These are phyloP conservation scores for Aureoboletus auriporus DNA, from an alignment of 768 basidiomycete species.

Conservation along the genomic window DNA sequence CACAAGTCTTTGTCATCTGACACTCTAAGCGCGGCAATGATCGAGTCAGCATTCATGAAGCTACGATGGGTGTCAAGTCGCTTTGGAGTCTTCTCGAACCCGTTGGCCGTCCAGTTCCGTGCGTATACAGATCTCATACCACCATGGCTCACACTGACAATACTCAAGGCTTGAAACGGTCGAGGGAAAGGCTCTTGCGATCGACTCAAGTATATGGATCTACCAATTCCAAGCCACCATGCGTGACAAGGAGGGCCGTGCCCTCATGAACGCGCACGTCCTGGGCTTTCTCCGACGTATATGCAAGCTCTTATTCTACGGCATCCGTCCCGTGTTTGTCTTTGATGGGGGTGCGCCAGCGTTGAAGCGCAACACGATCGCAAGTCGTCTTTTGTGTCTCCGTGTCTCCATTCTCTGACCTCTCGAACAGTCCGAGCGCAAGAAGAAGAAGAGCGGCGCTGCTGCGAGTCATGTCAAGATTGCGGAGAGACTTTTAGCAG, in stretches of 20 bases:
- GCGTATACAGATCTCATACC: constrained; percentile 24
- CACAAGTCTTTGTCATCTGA: constrained; percentile 1
- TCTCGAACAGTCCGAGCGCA: constrained; percentile 67
- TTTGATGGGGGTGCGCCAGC: constrained; percentile 96
- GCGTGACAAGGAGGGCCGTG: constrained; percentile 94
- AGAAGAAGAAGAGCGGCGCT: constrained; percentile 88
- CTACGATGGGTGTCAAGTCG: constrained; percentile 86
- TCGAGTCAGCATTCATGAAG: not conserved
- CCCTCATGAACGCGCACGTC: constrained; percentile 89
- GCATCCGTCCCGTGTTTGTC: constrained; percentile 97
- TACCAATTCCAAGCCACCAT: constrained; percentile 99
- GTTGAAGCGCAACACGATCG: constrained; percentile 86
- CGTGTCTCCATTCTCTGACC: constrained; percentile 4
- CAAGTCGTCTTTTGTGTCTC: constrained; percentile 34
- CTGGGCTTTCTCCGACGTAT: constrained; percentile 88
- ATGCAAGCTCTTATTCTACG: constrained; percentile 92
- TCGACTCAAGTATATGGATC: constrained; percentile 99
- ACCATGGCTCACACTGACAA: not conserved
- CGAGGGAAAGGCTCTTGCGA: constrained; percentile 93
- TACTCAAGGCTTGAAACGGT: constrained; percentile 81
- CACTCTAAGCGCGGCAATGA: not conserved
- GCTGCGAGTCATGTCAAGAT: constrained; percentile 80
- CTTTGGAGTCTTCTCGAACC: constrained; percentile 90
- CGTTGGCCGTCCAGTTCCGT: constrained; percentile 94
- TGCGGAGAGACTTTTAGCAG: constrained; percentile 89